Conservation (phyloP, 495 filamentous ascomycete species). For the Hypoxylon perforatum region DNA sequence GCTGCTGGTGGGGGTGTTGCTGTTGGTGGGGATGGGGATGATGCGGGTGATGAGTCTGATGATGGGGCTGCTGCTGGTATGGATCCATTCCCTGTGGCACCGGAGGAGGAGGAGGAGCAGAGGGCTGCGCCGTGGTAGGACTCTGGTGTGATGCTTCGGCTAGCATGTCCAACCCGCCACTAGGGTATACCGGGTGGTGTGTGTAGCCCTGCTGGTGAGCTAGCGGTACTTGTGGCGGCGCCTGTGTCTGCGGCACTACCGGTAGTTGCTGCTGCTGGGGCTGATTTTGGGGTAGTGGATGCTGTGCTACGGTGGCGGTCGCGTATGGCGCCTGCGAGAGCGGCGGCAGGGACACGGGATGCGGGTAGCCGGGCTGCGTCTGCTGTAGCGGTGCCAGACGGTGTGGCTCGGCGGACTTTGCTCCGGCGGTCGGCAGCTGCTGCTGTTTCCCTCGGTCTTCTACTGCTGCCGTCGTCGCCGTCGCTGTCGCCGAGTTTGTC, state of each 20-base stretch:
- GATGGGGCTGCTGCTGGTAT: slow-evolving; percentile 16
- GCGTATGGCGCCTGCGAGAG: slow-evolving; percentile 42
- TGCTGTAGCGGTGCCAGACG: slow-evolving; percentile 43
- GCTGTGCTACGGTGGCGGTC: neutral
- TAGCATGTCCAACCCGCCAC: slow-evolving; percentile 35
- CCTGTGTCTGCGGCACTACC: too few species aligned
- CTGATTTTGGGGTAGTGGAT: slow-evolving; percentile 16
- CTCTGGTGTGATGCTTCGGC: slow-evolving; percentile 36
- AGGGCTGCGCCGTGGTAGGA: slow-evolving; percentile 8
- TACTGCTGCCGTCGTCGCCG: too few species aligned
- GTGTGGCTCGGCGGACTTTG: slow-evolving; percentile 31
- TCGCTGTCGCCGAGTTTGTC: too few species aligned
- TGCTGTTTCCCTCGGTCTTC: slow-evolving; percentile 14
- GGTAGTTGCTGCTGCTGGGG: slow-evolving; percentile 13
- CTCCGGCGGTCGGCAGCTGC: neutral
- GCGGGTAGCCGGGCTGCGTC: slow-evolving; percentile 24
- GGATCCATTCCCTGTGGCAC: slow-evolving; percentile 26
- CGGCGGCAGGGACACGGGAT: slow-evolving; percentile 44
- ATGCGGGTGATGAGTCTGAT: slow-evolving; percentile 23
- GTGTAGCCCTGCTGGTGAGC: slow-evolving; percentile 23
- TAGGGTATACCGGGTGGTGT: slow-evolving; percentile 24
- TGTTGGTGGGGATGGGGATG: slow-evolving; percentile 23
- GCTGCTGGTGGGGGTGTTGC: too few species aligned
- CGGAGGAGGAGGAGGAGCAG: too few species aligned
- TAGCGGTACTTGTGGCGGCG: slow-evolving; percentile 19